Evolutionary conservation across 257 asterid genomes (phyloP).

Genomic region (Solanum ahanhuiri): DNA sequence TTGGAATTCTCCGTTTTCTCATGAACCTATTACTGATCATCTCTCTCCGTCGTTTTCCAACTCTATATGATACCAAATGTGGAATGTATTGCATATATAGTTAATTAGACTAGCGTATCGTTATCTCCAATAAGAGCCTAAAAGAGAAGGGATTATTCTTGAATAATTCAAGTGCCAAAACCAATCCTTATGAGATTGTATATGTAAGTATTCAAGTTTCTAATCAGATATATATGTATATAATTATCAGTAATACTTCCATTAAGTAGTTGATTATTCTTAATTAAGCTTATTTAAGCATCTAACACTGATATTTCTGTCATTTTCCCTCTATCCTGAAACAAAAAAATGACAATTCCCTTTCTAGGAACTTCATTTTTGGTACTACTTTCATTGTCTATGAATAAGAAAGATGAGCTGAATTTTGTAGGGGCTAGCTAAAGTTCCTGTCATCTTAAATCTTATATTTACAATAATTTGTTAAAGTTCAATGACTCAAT

Average conservation of each 20-base stretch:
- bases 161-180: neutral
- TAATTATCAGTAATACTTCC: neutral
- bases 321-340: neutral
- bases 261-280: neutral
- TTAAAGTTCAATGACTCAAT: neutral
- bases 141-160: neutral
- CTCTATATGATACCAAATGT: neutral
- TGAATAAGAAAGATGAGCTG: neutral
- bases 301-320: neutral
- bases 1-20: slow-evolving; percentile 30
- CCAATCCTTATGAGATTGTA: neutral
- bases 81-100: neutral
- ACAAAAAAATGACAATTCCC: neutral
- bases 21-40: neutral
- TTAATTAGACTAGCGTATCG: neutral
- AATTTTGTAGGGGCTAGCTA: neutral
- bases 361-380: neutral
- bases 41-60: neutral
- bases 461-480: neutral
- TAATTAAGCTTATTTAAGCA: neutral
- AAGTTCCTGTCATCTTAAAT: neutral
- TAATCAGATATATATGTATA: neutral
- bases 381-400: neutral
- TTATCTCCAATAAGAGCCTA: neutral
- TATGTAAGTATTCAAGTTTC: neutral